Base-by-base conservation (phyloP, 2,329 filamentous ascomycete genomes). In the Kalmusia sp. region DNA sequence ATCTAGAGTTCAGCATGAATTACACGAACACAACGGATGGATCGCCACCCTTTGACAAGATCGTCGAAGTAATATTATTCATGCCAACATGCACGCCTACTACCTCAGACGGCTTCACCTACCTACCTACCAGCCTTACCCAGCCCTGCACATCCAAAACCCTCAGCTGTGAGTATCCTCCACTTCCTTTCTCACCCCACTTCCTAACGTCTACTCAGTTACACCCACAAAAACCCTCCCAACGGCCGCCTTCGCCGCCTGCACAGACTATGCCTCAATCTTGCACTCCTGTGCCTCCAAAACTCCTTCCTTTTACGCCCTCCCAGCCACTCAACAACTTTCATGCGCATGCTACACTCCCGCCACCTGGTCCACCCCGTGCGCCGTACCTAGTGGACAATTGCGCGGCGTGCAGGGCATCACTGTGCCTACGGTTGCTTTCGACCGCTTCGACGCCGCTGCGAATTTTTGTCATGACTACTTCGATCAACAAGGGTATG, bases 331-430 rank as follows among this genome's bases (percentile, higher is more conserved):
- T 4, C 31, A 45, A 15, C 58, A 61, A 52, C 52, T 52, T 1
- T 54, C 47, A 2, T 61, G 58, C 27, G 52, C 47, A 21, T 61
- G 58, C 53, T 61, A 58, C 47, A 17, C 39, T 2, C 41, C 28
- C 11, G 15, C 43, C 3, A 48, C 34, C n/a, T 22, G 19, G 14
- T 6, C 27, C 2, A 3, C 3, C 15, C 3, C 6, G 3, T 54
- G 51, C 37, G 6, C 35, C 3, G 15, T 33, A 4, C 15, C 30
- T n/a, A 4, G 30, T n/a, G 30, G n/a, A n/a, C n/a, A n/a, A n/a
- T n/a, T n/a, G n/a, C n/a, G n/a, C n/a, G n/a, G n/a, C n/a, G n/a
- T n/a, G n/a, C n/a, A n/a, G n/a, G n/a, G n/a, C n/a, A n/a, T n/a
- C n/a, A n/a, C n/a, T n/a, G n/a, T n/a, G n/a, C n/a, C n/a, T n/a